Conservation (phyloP, 1,284 basidiomycete species). For the Fomitopsis pinicola region DNA sequence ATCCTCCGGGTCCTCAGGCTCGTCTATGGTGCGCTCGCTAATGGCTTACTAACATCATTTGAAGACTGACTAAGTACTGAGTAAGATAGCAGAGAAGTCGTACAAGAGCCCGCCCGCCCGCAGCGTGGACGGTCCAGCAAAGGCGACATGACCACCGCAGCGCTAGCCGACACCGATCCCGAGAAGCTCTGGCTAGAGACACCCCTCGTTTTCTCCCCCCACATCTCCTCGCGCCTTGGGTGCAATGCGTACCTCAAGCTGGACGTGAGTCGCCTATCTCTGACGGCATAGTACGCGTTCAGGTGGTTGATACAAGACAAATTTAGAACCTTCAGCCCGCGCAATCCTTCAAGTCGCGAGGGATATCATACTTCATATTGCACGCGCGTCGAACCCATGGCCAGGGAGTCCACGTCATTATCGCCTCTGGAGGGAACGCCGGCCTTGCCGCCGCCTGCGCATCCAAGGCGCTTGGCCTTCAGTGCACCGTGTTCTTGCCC, state of each 20-base stretch:
- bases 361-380: constrained; percentile 59
- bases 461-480: constrained; percentile 46
- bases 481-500: constrained; percentile 66
- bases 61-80: neutral
- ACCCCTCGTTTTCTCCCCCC: constrained; percentile 53
- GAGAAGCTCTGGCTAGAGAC: constrained; percentile 51
- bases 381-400: constrained; percentile 47
- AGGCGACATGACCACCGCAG: constrained; percentile 1
- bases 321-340: constrained; percentile 59
- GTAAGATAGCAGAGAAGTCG: neutral
- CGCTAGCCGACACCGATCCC: neutral
- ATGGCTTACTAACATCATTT: neutral
- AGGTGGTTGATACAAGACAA: neutral
- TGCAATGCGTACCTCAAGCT: constrained; percentile 62
- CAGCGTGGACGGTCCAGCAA: neutral
- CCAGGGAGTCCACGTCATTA: constrained; percentile 50
- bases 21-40: too few species aligned
- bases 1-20: neutral
- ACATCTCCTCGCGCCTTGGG: constrained; percentile 48
- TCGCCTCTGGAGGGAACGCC: constrained; percentile 73
- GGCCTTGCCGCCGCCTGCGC: constrained; percentile 66
- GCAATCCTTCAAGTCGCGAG: constrained; percentile 73
- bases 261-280: constrained; percentile 40
- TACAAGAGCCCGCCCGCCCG: neutral
- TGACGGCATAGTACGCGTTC: neutral